Evolutionary conservation across 345 rosid species (phyloP).

Genomic region (Eutrema yunnanense): DNA sequence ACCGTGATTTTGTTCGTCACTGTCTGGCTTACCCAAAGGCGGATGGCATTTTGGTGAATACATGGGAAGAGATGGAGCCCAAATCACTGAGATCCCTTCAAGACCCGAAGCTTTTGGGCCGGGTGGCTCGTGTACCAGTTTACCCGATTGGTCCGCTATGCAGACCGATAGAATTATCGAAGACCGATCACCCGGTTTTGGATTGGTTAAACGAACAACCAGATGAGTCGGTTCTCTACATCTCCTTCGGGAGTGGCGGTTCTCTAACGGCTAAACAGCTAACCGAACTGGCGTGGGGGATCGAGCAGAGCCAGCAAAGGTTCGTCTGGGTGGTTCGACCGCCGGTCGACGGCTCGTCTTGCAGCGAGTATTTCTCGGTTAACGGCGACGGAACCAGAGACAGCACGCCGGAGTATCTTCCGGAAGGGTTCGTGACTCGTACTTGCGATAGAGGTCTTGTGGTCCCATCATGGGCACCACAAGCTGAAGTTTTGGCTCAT

Average conservation of each 20-base stretch:
- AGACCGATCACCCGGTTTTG: background rate
- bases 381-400: background rate
- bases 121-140: slow-evolving; percentile 28
- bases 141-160: slow-evolving; percentile 50
- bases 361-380: slow-evolving; percentile 27
- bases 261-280: slow-evolving; percentile 41
- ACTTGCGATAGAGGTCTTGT: slow-evolving; percentile 34
- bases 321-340: slow-evolving; percentile 62
- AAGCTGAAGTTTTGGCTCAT: slow-evolving; percentile 45
- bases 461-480: slow-evolving; percentile 60
- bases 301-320: slow-evolving; percentile 53
- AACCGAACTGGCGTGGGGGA: slow-evolving; percentile 62
- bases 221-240: slow-evolving; percentile 44
- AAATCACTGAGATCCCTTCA: slow-evolving; percentile 21
- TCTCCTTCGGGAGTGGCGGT: slow-evolving; percentile 73
- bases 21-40: slow-evolving; percentile 33
- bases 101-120: slow-evolving; percentile 28
- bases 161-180: slow-evolving; percentile 3
- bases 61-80: slow-evolving; percentile 43
- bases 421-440: slow-evolving; percentile 46
- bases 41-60: slow-evolving; percentile 53
- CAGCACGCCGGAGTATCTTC: slow-evolving; percentile 32
- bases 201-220: slow-evolving; percentile 56
- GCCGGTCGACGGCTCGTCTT: slow-evolving; percentile 20
- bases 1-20: slow-evolving; percentile 8